phyloP scores from a whole-genome alignment of 2,329 filamentous ascomycete genomes.

The Blumeriella jaapii region DNA sequence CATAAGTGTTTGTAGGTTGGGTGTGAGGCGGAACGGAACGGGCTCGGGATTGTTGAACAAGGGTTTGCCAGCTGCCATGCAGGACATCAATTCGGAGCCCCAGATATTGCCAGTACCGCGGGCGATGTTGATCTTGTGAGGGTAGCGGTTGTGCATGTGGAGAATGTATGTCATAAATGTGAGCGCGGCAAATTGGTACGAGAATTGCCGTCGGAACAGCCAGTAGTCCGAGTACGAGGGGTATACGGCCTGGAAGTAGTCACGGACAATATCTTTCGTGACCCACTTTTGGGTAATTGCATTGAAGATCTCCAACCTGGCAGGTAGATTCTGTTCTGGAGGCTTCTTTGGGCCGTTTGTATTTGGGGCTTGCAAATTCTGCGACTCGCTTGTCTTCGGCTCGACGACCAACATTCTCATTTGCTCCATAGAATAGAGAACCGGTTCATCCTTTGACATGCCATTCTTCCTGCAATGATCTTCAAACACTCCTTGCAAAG shows the following conservation, averaged over 20 bases:
- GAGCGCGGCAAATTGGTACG: constrained; percentile 86
- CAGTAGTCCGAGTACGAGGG: constrained; percentile 90
- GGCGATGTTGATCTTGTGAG: constrained; percentile 88
- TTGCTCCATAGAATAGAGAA: constrained; percentile 93
- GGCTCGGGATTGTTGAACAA: constrained; percentile 92
- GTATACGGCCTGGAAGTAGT: constrained; percentile 84
- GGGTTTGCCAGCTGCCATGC: constrained; percentile 72
- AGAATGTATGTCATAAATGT: constrained; percentile 99
- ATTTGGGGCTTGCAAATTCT: too few relatives aligned
- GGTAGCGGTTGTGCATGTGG: constrained; percentile 92
- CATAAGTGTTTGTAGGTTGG: constrained; percentile 92
- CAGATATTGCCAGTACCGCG: constrained; percentile 85
- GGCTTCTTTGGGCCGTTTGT: constrained; percentile 40
- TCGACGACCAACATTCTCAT: constrained; percentile 67
- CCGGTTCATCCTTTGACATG: constrained; percentile 88
- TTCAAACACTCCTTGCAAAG: constrained; percentile 89
- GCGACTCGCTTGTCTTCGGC: constrained; percentile 28
- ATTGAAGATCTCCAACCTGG: constrained; percentile 82
- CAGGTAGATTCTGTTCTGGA: constrained; percentile 56
- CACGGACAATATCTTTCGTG: constrained; percentile 65
- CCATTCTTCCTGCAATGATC: constrained; percentile 83
- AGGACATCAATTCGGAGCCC: constrained; percentile 88
- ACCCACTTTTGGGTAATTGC: constrained; percentile 94
- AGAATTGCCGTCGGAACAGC: constrained; percentile 95
- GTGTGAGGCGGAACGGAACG: constrained; percentile 93